Evolutionary conservation across 768 basidiomycete genomes (phyloP), one percentile per base, ranked within the genome.

Genomic region (Suillus cothurnatus): DNA sequence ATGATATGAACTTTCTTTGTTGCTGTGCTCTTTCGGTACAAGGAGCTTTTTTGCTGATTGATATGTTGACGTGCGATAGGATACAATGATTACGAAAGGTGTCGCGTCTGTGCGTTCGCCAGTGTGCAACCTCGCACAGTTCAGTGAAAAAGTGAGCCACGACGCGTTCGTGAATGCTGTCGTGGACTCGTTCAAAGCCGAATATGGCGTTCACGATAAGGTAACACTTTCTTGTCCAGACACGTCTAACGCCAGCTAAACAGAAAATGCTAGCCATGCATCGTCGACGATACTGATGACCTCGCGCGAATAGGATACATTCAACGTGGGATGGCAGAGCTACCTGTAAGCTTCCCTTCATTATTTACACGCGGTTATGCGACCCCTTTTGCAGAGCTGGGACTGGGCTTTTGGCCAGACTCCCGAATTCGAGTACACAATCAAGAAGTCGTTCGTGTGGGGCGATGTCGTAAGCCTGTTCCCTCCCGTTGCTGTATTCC

Each of bases 391-490:
- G 26, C 70, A 96, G 95, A 89, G 84, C 39, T 98, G 97, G 97
- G 85, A 93, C 26, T 99, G 96, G 95, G 81, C 85, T 17, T 97
- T 88, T 71, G 97, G 96, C 0, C 93, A 96, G 72, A 97, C 96
- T 0, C 95, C 96, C 49, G 92, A 97, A 72, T 99, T 99, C 74
- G 90, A 87, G 8, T 92, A 93, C 71, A 80, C 80, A 3, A 53
- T 86, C 15, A 61, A 70, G 4, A 71, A 73, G 31, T 63, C 73
- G n/a, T 88, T 89, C 66, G 55, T 71, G 4, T 87, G 87, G 86
- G 88, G 86, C 12, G 71, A 76, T 38, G 75, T 83, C 32, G 87
- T 87, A 68, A 67, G 71, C 6, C 36, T 4, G 12, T 36, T 62
- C 78, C 21, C 21, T 77, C 36, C 31, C 19, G 61, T 14, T 43